A percentile compares a stretch with the other conserved stretches of the same genome.
Evolutionary conservation across 805 yeast species (phyloP).

Genomic region (Starmerella tilneyi): DNA sequence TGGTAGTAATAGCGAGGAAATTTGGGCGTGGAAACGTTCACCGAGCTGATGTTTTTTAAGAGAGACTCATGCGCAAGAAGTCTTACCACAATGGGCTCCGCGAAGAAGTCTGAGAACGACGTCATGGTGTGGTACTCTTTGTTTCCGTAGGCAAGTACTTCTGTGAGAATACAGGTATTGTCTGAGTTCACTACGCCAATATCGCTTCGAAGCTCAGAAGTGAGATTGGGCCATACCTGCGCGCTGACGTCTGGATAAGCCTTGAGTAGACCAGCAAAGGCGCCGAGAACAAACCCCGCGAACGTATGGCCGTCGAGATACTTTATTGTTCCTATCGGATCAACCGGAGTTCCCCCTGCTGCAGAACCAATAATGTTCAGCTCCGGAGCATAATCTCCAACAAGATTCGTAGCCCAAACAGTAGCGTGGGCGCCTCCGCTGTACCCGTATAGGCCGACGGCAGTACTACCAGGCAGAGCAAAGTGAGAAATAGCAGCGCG

Average conservation of each 20-base stretch:
- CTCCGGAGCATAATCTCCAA: conserved; percentile 27
- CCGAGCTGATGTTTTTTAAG: neutral
- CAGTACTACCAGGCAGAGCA: neutral
- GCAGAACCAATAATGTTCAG: conserved; percentile 26
- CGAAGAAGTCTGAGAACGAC: conserved; percentile 2
- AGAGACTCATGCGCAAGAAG: neutral
- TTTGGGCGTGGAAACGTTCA: conserved; percentile 17
- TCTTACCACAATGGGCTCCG: neutral
- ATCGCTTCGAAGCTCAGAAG: conserved; percentile 8
- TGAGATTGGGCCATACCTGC: neutral
- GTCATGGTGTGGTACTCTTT: conserved; percentile 3
- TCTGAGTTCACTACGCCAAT: neutral
- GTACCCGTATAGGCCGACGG: conserved; percentile 13
- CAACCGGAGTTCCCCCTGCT: conserved; percentile 17
- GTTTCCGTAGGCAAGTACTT: conserved; percentile 5
- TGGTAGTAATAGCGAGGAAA: conserved; percentile 24
- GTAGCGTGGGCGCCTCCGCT: conserved; percentile 23
- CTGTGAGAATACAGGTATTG: conserved; percentile 1
- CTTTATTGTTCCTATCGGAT: conserved; percentile 16
- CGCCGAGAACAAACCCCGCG: conserved; percentile 26
- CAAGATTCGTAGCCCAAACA: conserved; percentile 28
- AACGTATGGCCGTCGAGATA: conserved; percentile 13
- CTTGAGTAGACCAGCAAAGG: conserved; percentile 23
- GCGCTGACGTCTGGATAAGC: conserved; percentile 22
- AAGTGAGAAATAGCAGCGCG: conserved; percentile 18